These are phyloP conservation scores for Cardamine occulta DNA, from an alignment of 345 rosid genomes.

Conservation along the genomic window DNA sequence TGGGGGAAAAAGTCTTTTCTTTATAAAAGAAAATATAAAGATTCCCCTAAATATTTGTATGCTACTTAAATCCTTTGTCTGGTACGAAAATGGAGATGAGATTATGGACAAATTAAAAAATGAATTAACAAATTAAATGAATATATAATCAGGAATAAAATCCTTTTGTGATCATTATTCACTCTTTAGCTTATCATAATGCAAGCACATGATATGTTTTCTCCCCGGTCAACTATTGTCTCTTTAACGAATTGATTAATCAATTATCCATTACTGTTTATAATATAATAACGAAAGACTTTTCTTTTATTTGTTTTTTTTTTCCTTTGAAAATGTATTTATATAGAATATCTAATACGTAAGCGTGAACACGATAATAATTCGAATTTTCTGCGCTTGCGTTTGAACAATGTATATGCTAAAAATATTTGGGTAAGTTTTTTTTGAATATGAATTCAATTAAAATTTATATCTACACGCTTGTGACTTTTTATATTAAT, in stretches of 20 bases:
- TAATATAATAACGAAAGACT: slow-evolving; percentile 22
- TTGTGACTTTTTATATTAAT: neutral
- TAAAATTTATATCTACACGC: neutral
- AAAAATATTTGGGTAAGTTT: neutral
- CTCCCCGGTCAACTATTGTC: slow-evolving; percentile 45
- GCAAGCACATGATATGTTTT: slow-evolving; percentile 49
- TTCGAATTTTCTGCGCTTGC: neutral
- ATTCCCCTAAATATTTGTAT: slow-evolving; percentile 2
- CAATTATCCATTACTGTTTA: slow-evolving; percentile 31
- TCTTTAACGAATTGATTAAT: slow-evolving; percentile 40
- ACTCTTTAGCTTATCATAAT: slow-evolving; percentile 46
- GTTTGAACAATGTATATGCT: neutral
- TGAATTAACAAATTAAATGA: slow-evolving; percentile 24
- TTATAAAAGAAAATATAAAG: neutral
- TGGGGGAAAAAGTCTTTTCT: neutral
- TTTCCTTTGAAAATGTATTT: neutral
- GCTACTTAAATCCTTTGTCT: slow-evolving; percentile 28
- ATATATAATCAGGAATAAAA: slow-evolving; percentile 39
- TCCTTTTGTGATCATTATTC: slow-evolving; percentile 44
- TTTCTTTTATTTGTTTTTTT: neutral
- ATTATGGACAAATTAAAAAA: slow-evolving; percentile 23
- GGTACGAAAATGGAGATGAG: slow-evolving; percentile 29
- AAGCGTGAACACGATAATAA: neutral
- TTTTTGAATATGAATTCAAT: neutral
- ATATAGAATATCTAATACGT: neutral